phyloP scores from a whole-genome alignment of 1,284 basidiomycete genomes.

The Cutaneotrichosporon dermatis region DNA sequence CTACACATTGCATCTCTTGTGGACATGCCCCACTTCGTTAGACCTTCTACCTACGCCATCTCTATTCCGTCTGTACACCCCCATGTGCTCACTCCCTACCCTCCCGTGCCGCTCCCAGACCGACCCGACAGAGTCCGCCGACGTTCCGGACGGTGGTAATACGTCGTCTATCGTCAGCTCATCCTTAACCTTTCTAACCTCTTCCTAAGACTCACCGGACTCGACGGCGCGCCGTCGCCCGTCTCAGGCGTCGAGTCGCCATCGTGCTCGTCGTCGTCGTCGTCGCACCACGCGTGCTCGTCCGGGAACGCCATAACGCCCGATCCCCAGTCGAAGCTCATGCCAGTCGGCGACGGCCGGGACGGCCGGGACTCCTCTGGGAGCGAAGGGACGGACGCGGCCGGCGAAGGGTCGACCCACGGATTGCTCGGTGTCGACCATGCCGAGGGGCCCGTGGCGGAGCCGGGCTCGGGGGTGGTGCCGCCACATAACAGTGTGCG shows the following conservation, averaged over 20 bases:
- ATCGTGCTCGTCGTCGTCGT: slow-evolving; percentile 40
- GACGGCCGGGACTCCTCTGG: background rate
- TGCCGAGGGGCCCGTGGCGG: background rate
- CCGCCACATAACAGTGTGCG: background rate
- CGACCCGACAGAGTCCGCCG: slow-evolving; percentile 15
- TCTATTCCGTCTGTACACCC: too few relatives aligned
- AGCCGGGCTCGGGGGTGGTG: background rate
- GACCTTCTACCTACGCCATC: too few relatives aligned
- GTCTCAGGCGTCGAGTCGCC: slow-evolving; percentile 40
- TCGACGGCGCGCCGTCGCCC: slow-evolving; percentile 26
- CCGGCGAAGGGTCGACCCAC: slow-evolving; percentile 33
- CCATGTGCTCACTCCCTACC: too few relatives aligned
- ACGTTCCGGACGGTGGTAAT: slow-evolving; percentile 32
- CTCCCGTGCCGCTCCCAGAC: background rate
- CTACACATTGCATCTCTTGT: too few relatives aligned
- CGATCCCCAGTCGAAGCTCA: slow-evolving; percentile 34
- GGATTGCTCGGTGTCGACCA: slow-evolving; percentile 30
- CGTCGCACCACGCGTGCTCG: slow-evolving; percentile 59
- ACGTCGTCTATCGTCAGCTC: slow-evolving; percentile 51
- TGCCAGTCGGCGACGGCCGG: background rate
- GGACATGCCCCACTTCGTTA: too few relatives aligned
- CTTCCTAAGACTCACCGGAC: slow-evolving; percentile 9
- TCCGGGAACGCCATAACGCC: slow-evolving; percentile 75
- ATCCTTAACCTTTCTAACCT: background rate
- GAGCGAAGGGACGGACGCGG: background rate